Conservation (phyloP, 1,284 basidiomycete genomes). For the Singerocomus inundabilis region DNA sequence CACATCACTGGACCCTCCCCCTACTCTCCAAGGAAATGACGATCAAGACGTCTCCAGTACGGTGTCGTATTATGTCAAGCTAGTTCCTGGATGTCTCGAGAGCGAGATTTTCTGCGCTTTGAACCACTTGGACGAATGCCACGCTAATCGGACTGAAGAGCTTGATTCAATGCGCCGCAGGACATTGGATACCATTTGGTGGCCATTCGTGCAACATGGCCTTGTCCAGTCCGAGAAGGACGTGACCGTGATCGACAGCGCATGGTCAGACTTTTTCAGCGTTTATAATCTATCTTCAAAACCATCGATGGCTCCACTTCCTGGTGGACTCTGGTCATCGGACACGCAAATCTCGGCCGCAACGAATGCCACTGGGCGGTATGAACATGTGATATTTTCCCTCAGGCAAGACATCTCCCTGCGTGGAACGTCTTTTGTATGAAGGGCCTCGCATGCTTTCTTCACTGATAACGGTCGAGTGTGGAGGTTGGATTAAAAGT, state of each 20-base stretch:
- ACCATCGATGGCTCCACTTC: constrained; percentile 83
- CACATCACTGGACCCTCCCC: constrained; percentile 58
- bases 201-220: constrained; percentile 96
- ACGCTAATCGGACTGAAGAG: constrained; percentile 62
- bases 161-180: constrained; percentile 79
- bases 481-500: constrained; percentile 98
- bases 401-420: constrained; percentile 83
- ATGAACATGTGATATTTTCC: constrained; percentile 98
- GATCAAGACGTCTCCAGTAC: constrained; percentile 56
- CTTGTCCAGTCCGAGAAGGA: constrained; percentile 66
- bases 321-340: constrained; percentile 97
- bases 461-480: constrained; percentile 93
- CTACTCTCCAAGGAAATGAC: constrained; percentile 45
- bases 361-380: constrained; percentile 87
- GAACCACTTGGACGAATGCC: constrained; percentile 61
- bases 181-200: constrained; percentile 85
- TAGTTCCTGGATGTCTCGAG: constrained; percentile 38
- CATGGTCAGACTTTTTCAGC: constrained; percentile 83
- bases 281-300: constrained; percentile 45
- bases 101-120: constrained; percentile 53
- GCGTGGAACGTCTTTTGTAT: constrained; percentile 75
- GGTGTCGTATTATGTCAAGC: constrained; percentile 65
- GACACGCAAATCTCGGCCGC: constrained; percentile 85
- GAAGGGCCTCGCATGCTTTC: constrained; percentile 86
- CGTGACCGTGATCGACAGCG: constrained; percentile 91